Conservation (phyloP, 257 asterid genomes). For the Gentiana dahurica region DNA sequence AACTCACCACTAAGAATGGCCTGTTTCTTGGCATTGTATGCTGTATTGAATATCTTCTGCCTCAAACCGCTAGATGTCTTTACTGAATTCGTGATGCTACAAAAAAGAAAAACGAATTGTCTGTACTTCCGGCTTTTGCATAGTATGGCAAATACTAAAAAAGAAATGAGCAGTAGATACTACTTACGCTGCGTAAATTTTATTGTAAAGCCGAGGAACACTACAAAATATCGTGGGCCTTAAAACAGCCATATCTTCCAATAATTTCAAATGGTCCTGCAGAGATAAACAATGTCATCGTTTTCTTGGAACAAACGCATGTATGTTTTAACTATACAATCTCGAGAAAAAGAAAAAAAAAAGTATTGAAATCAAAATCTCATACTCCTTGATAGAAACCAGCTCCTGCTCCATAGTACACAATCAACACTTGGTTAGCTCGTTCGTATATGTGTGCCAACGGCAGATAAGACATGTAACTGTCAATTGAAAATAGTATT, state of each 20-base stretch:
- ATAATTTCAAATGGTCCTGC: constrained; percentile 83
- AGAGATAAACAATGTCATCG: constrained; percentile 6
- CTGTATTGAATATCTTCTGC: constrained; percentile 73
- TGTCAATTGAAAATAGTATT: constrained; percentile 14
- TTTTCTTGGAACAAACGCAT: too few relatives aligned
- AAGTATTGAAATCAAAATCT: not conserved
- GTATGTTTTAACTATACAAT: too few relatives aligned
- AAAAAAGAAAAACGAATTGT: constrained; percentile 1
- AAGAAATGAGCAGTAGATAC: constrained; percentile 5
- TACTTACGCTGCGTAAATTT: constrained; percentile 74
- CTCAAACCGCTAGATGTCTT: constrained; percentile 65
- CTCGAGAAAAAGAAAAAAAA: too few relatives aligned
- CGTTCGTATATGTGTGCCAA: constrained; percentile 96
- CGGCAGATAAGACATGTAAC: constrained; percentile 91
- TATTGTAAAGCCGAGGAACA: constrained; percentile 89
- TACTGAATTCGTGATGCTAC: constrained; percentile 71
- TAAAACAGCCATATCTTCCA: constrained; percentile 85
- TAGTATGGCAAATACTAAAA: not conserved
- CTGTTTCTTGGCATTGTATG: constrained; percentile 78
- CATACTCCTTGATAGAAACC: constrained; percentile 97
- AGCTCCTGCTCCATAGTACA: constrained; percentile 52
- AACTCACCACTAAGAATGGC: constrained; percentile 67
- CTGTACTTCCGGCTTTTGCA: not conserved
- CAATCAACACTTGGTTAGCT: constrained; percentile 56
- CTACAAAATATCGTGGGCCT: constrained; percentile 91